Evolutionary conservation across 2,329 filamentous ascomycete genomes (phyloP), one percentile per base, ranked within the genome.

Genomic region (Aspergillus clavatus): DNA sequence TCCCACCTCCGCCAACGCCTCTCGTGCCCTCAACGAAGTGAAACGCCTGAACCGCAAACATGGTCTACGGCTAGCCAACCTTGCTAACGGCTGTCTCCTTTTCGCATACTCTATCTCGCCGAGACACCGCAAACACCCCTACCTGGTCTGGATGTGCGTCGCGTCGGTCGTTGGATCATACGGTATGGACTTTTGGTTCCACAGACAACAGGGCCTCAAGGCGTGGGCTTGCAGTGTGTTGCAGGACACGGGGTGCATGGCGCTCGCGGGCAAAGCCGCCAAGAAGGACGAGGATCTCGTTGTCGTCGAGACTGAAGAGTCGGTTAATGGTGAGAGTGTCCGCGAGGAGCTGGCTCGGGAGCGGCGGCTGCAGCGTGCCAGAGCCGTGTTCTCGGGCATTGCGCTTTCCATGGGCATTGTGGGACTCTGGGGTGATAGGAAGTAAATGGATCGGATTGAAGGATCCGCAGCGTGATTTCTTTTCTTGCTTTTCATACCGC

Each of bases 141-240:
- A 95, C 65, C 82, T 96, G 21, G 70, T 96, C 47, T 96, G 93
- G 82, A 89, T 88, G 11, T 82, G 83, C 2, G 70, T 89, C 21
- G 77, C 89, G 46, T 64, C 72, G 1, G 70, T 73, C 11, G 50
- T 71, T 22, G 62, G 67, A 58, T 52, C 68, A 28, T 65, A 67
- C 48, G 74, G 74, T 50, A 79, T 87, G 73, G 84, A 89, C 65
- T 78, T 80, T 37, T 87, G 81, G 74, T 87, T 86, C 68, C 84
- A 88, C 68, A 79, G 86, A 7, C 71, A 86, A 19, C 74, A 77
- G 35, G 75, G 81, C 22, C 66, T 72, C 39, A 56, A 59, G 46
- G 53, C 56, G 27, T 67, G 67, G 66, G 26, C 50, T 12, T 46
- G 60, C 42, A 58, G 53, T 24, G 40, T 62, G 7, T 36, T 62